Base-by-base conservation (phyloP, 805 yeast genomes). In the Sungouiella blattae region DNA sequence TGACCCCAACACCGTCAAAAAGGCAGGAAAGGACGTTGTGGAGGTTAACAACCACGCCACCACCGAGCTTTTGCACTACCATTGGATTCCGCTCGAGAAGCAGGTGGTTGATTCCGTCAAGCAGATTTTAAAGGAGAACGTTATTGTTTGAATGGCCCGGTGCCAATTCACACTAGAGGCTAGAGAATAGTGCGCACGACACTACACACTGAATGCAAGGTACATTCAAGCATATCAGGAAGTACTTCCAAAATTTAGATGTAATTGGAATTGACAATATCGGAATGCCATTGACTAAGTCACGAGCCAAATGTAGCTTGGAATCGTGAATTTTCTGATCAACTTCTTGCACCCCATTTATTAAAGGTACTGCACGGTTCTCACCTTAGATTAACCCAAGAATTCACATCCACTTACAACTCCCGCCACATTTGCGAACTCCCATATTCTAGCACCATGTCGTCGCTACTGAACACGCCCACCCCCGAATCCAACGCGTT, bases 401-500 rank as follows among this genome's bases (percentile, higher is more conserved):
- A 9, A 20, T 9, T 6, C 9, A 9, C 22, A 20, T 9, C 22
- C 9, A 20, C 9, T 20, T 20, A 9, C 9, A 20, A 6, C 22
- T 20, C n/a, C 9, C 22, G 22, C 22, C n/a, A n/a, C n/a, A n/a
- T n/a, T n/a, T n/a, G n/a, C n/a, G n/a, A 22, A 5, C 25, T 5
- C 4, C 5, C 9, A 11, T 12, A 22, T 9, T 9, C n/a, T 11
- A 4, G 12, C 18, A 26, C 29, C 21, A 28, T 28, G 31, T 18
- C 23, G 3, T 20, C 22, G 9, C 6, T 9, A 20, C 20, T 26
- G 4, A 17, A 11, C 13, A 32, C 30, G 7, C 30, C 35, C 7
- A 45, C 38, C 13, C 28, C 42, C 4, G 41, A 35, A 16, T 39
- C 46, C 16, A 30, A 37, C 21, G 64, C 63, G 8, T 45, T 45